Conservation (phyloP, 1,139 yeast genomes). For the Nakaseomyces glabratus region DNA sequence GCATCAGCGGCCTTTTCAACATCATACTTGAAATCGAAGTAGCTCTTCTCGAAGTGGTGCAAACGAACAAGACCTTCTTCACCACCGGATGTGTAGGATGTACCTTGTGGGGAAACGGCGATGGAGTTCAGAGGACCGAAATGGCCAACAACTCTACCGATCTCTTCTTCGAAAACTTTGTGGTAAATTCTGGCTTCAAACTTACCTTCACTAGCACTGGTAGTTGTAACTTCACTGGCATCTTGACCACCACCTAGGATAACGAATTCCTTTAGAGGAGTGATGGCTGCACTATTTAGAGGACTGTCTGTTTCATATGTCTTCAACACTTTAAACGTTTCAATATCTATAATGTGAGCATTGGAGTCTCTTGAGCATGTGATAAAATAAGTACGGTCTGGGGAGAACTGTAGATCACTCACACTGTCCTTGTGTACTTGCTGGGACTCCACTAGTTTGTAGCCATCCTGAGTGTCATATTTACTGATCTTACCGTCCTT, state of each 20-base stretch:
- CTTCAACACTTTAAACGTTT: conserved; percentile 62
- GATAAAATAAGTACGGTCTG: conserved; percentile 80
- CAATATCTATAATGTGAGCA: conserved; percentile 73
- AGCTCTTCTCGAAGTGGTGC: conserved; percentile 85
- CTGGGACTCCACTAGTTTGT: conserved; percentile 46
- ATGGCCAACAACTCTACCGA: conserved; percentile 96
- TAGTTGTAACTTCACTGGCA: conserved; percentile 95
- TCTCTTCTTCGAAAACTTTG: conserved; percentile 88
- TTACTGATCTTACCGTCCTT: conserved; percentile 78
- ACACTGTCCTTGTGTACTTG: conserved; percentile 69
- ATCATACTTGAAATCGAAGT: conserved; percentile 87
- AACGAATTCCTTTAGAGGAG: conserved; percentile 85
- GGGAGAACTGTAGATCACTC: conserved; percentile 85
- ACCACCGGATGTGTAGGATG: conserved; percentile 91
- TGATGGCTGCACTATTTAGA: conserved; percentile 89
- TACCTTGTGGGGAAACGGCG: conserved; percentile 92
- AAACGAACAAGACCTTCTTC: conserved; percentile 97
- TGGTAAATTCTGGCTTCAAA: conserved; percentile 96
- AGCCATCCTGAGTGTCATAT: conserved; percentile 66
- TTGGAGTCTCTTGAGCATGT: conserved; percentile 90
- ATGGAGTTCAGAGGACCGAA: conserved; percentile 96
- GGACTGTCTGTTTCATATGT: conserved; percentile 85
- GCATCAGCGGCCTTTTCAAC: conserved; percentile 72
- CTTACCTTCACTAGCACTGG: conserved; percentile 88
- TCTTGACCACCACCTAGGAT: conserved; percentile 99